Conservation (phyloP, 495 filamentous ascomycete genomes). For the Neurospora sp. region DNA sequence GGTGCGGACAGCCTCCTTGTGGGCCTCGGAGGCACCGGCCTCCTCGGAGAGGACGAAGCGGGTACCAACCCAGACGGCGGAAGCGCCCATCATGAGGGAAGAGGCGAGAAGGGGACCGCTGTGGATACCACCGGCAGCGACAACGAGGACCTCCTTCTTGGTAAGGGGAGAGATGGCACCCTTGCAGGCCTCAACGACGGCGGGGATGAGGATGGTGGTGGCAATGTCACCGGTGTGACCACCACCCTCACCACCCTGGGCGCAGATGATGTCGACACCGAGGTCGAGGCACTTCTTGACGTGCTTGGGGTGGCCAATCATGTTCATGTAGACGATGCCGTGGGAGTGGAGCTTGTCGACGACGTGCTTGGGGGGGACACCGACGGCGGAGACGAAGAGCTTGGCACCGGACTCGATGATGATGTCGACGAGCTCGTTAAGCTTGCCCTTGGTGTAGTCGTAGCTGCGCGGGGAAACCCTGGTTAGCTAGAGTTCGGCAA, state of each 20-base stretch:
- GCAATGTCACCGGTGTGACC: conserved; percentile 74
- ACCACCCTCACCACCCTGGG: conserved; percentile 75
- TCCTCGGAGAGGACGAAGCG: conserved; percentile 90
- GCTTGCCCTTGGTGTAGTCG: conserved; percentile 99
- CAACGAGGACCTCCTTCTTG: conserved; percentile 73
- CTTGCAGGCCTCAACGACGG: conserved; percentile 73
- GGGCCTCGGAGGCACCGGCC: conserved; percentile 83
- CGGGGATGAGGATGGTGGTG: conserved; percentile 64
- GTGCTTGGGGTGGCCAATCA: conserved; percentile 99
- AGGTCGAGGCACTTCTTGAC: conserved; percentile 85
- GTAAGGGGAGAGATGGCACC: conserved; percentile 80
- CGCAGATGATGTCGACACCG: conserved; percentile 82
- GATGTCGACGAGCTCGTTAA: conserved; percentile 80
- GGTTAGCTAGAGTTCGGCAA: conserved; percentile 1
- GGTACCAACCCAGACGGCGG: conserved; percentile 92
- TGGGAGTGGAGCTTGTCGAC: conserved; percentile 81
- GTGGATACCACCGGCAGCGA: conserved; percentile 90
- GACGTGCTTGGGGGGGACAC: conserved; percentile 78
- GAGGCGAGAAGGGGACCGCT: conserved; percentile 88
- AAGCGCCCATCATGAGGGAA: conserved; percentile 83
- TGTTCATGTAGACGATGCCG: conserved; percentile 98
- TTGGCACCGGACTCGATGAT: conserved; percentile 84
- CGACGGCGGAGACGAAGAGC: conserved; percentile 94
- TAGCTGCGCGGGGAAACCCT: conserved; percentile 51
- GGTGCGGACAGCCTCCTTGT: conserved; percentile 94